phyloP scores from a whole-genome alignment of 2,329 filamentous ascomycete species.

The Fusarium sp. region DNA sequence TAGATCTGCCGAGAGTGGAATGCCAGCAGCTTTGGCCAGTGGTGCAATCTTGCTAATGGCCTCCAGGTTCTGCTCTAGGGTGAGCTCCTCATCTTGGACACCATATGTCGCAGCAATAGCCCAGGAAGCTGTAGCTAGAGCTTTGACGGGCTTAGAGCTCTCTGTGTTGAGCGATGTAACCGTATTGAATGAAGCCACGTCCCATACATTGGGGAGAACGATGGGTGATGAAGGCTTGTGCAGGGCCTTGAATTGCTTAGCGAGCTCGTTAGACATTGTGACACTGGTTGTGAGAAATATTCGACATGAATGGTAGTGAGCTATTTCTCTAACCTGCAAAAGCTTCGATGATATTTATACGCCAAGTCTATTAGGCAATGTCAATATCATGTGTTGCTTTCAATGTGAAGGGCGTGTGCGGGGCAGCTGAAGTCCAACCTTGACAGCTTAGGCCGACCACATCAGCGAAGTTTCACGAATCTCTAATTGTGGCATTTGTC shows the following conservation, averaged over 20 bases:
- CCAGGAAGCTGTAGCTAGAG: slow-evolving; percentile 65
- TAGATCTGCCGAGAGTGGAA: slow-evolving; percentile 69
- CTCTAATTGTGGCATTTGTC: background rate
- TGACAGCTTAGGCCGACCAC: background rate
- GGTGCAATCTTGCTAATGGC: slow-evolving; percentile 61
- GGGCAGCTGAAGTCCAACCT: slow-evolving; percentile 1
- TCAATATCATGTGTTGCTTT: slow-evolving; percentile 23
- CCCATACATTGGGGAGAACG: slow-evolving; percentile 69
- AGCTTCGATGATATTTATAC: slow-evolving; percentile 8
- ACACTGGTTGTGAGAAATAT: background rate
- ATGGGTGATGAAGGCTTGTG: slow-evolving; percentile 66
- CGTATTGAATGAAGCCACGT: slow-evolving; percentile 62
- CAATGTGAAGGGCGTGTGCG: slow-evolving; percentile 39
- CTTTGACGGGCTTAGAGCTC: slow-evolving; percentile 54
- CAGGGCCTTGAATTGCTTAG: slow-evolving; percentile 57
- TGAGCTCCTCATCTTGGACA: slow-evolving; percentile 63
- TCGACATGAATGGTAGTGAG: background rate
- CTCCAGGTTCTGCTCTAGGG: slow-evolving; percentile 64
- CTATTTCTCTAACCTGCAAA: too few species aligned
- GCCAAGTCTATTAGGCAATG: slow-evolving; percentile 3
- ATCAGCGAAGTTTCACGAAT: background rate
- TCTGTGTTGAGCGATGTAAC: slow-evolving; percentile 59
- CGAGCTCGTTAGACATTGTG: slow-evolving; percentile 51
- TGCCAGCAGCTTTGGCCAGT: slow-evolving; percentile 55
- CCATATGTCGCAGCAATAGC: slow-evolving; percentile 63